Conservation (phyloP, 2,329 filamentous ascomycete species). For the Stylonectria norvegica region DNA sequence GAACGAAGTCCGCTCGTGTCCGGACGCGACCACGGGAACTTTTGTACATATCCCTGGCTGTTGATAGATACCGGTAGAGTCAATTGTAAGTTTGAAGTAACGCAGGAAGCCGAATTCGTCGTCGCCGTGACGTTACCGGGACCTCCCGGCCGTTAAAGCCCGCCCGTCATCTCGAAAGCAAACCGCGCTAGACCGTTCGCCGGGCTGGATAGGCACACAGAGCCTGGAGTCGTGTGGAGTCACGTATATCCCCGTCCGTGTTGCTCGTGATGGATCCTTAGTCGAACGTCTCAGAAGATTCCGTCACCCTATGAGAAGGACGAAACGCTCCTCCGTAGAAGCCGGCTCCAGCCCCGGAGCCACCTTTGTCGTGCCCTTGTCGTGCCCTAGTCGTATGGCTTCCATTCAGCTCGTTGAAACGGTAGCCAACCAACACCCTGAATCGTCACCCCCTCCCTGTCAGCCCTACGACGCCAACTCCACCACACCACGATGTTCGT, state of each 20-base stretch:
- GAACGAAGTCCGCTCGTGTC: neutral
- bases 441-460: constrained; percentile 12
- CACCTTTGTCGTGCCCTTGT: neutral
- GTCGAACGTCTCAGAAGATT: neutral
- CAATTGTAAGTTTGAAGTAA: too few species aligned
- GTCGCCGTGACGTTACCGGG: neutral
- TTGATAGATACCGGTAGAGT: neutral
- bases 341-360: constrained; percentile 3
- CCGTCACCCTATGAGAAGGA: constrained; percentile 2
- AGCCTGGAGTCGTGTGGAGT: neutral
- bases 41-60: neutral
- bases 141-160: neutral
- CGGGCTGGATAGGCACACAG: neutral
- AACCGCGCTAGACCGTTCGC: neutral
- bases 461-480: constrained; percentile 29
- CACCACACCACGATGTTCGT: constrained; percentile 14
- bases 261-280: neutral
- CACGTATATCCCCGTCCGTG: neutral
- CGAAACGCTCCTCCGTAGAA: constrained; percentile 4
- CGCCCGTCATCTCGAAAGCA: neutral
- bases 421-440: constrained; percentile 9
- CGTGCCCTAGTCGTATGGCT: constrained; percentile 4
- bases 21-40: too few species aligned
- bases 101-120: too few species aligned
- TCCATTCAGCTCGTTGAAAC: constrained; percentile 9